These are phyloP conservation scores for Narthecium ossifragum DNA, from an alignment of 106 monocot genomes.

Conservation along the genomic window DNA sequence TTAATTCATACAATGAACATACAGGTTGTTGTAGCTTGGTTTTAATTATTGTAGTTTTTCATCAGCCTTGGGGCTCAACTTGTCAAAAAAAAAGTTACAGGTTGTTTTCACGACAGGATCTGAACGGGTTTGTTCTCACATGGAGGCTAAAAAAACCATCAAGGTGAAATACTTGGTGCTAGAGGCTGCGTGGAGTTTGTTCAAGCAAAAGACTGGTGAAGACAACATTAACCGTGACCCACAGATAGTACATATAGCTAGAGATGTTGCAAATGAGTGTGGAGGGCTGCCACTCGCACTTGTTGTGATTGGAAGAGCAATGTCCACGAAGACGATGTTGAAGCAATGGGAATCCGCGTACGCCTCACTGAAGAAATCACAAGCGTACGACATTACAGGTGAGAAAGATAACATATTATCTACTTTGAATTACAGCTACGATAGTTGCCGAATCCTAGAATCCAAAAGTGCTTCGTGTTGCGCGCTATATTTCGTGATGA, in stretches of 20 bases:
- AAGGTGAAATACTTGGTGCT: slow-evolving; percentile 1
- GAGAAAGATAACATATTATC: background rate
- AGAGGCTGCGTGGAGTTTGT: slow-evolving; percentile 6
- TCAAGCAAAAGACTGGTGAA: slow-evolving; percentile 8
- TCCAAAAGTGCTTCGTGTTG: background rate
- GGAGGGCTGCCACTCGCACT: slow-evolving; percentile 24
- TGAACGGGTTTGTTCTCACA: background rate
- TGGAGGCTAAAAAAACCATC: slow-evolving; percentile 6
- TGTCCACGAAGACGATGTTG: slow-evolving; percentile 2
- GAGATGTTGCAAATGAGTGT: slow-evolving; percentile 11
- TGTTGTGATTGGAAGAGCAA: slow-evolving; percentile 1
- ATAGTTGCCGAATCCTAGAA: slow-evolving; percentile 2
- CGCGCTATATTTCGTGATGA: slow-evolving; percentile 10
- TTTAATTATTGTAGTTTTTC: no score
- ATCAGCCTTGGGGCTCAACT: no score
- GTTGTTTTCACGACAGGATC: slow-evolving; percentile 15
- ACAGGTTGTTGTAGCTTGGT: no score
- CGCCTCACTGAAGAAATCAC: background rate
- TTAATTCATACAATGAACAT: no score
- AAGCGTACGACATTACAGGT: background rate
- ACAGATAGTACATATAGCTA: slow-evolving; percentile 1
- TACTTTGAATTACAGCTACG: slow-evolving; percentile 22
- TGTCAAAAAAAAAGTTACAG: no score
- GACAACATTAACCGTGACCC: background rate
- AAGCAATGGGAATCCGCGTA: background rate